Conservation (phyloP, 1,139 yeast species). For the Geotrichum fermentans region DNA sequence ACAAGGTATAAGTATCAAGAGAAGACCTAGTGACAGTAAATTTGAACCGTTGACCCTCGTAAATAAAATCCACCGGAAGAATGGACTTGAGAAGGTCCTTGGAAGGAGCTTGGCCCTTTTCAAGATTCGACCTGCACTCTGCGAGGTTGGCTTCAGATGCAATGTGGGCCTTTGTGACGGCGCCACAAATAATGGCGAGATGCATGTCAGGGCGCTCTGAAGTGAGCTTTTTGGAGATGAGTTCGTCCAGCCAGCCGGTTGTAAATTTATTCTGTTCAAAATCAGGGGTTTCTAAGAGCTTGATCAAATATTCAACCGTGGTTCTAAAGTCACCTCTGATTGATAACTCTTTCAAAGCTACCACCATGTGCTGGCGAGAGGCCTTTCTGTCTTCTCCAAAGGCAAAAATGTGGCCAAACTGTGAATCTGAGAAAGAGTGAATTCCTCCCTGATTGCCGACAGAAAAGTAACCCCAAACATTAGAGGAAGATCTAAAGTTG, state of each 20-base stretch:
- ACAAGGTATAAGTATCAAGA: conserved; percentile 77
- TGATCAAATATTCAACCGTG: conserved; percentile 95
- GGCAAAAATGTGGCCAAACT: conserved; percentile 97
- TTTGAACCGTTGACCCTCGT: conserved; percentile 87
- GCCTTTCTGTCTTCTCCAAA: conserved; percentile 98
- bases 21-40: conserved; percentile 94
- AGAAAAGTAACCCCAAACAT: conserved; percentile 99
- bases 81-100: conserved; percentile 76
- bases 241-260: conserved; percentile 97
- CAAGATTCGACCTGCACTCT: conserved; percentile 68
- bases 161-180: conserved; percentile 87
- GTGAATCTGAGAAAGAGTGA: conserved; percentile 96
- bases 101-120: conserved; percentile 92
- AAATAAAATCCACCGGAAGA: conserved; percentile 89
- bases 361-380: conserved; percentile 97
- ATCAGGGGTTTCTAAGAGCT: conserved; percentile 90
- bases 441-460: conserved; percentile 95
- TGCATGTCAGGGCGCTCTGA: conserved; percentile 94
- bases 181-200: conserved; percentile 93
- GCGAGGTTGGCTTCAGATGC: conserved; percentile 66
- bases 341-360: conserved; percentile 90
- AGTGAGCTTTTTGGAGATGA: conserved; percentile 85
- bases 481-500: conserved; percentile 92
- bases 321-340: conserved; percentile 98
- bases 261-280: conserved; percentile 94